Evolutionary conservation across 768 basidiomycete species (phyloP), one percentile per base, ranked within the genome.

Genomic region (Mycena belliarum): DNA sequence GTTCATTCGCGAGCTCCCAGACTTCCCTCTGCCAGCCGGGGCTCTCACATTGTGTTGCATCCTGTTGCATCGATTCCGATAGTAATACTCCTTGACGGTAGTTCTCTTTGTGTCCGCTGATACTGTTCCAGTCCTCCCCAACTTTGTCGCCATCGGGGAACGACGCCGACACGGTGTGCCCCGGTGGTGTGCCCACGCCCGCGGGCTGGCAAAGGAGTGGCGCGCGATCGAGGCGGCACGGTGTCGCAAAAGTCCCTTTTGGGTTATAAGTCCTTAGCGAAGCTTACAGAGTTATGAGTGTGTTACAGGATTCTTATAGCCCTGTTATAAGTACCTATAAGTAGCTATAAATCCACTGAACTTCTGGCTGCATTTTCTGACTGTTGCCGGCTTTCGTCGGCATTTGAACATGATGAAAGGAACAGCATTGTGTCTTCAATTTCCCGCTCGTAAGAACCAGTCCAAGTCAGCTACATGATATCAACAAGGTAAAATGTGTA

Each of bases 131-230:
- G n/a, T n/a, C n/a, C n/a, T n/a, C n/a, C n/a, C n/a, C n/a, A n/a
- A n/a, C n/a, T n/a, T n/a, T n/a, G n/a, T n/a, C n/a, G n/a, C n/a
- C n/a, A n/a, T n/a, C n/a, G n/a, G n/a, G n/a, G n/a, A n/a, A 45
- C 57, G 18, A 65, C 66, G 15, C 58, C 70, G 23, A 57, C 72
- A n/a, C n/a, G n/a, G n/a, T n/a, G n/a, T n/a, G n/a, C n/a, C n/a
- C n/a, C n/a, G n/a, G 29, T n/a, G n/a, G n/a, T 79, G 77, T 45
- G 68, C 68, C 1, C 59, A 70, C 28, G 70, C 75, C 9, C 62
- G 73, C 12, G 73, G 77, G 0, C 77, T 77, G 7, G 72, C 75
- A 61, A 71, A 74, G 6, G 76, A 80, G 61, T 80, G 79, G 79
- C 75, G 75, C 48, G 60, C 73, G n/a, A 49, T 78, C 14, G 75